phyloP scores from a whole-genome alignment of 2,329 filamentous ascomycete genomes.

The Fusarium torreyae region DNA sequence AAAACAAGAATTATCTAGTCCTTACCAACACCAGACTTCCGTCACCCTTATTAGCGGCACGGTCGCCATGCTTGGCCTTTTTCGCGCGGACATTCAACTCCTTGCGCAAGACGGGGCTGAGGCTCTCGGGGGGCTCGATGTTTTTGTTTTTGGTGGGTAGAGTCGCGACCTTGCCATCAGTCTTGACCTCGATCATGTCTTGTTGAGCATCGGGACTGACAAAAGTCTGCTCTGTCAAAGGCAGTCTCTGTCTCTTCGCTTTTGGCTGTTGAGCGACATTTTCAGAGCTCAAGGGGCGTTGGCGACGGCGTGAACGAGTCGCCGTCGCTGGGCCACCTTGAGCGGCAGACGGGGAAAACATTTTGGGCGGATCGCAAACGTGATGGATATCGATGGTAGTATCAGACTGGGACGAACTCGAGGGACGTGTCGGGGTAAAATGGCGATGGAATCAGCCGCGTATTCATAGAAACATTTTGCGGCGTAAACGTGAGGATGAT shows the following conservation, averaged over 20 bases:
- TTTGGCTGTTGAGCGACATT: slow-evolving; percentile 71
- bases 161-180: slow-evolving; percentile 65
- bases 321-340: slow-evolving; percentile 69
- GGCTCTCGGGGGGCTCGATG: slow-evolving; percentile 63
- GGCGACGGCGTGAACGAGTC: slow-evolving; percentile 73
- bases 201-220: slow-evolving; percentile 65
- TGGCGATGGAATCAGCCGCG: slow-evolving; percentile 47
- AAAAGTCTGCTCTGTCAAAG: slow-evolving; percentile 71
- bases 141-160: slow-evolving; percentile 63
- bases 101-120: slow-evolving; percentile 59
- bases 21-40: slow-evolving; percentile 76
- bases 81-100: slow-evolving; percentile 74
- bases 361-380: slow-evolving; percentile 55
- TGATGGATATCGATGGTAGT: slow-evolving; percentile 34
- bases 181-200: slow-evolving; percentile 71
- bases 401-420: slow-evolving; percentile 24
- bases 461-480: slow-evolving; percentile 51
- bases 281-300: slow-evolving; percentile 71
- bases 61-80: slow-evolving; percentile 74
- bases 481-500: slow-evolving; percentile 38
- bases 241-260: slow-evolving; percentile 73
- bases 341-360: slow-evolving; percentile 72
- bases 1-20: slow-evolving; percentile 13
- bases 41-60: slow-evolving; percentile 74
- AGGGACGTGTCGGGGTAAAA: slow-evolving; percentile 32